Percentiles rank a stretch among this genome's conserved stretches.
phyloP scores from a whole-genome alignment of 2,329 filamentous ascomycete species.

The Ophiostoma australiae region DNA sequence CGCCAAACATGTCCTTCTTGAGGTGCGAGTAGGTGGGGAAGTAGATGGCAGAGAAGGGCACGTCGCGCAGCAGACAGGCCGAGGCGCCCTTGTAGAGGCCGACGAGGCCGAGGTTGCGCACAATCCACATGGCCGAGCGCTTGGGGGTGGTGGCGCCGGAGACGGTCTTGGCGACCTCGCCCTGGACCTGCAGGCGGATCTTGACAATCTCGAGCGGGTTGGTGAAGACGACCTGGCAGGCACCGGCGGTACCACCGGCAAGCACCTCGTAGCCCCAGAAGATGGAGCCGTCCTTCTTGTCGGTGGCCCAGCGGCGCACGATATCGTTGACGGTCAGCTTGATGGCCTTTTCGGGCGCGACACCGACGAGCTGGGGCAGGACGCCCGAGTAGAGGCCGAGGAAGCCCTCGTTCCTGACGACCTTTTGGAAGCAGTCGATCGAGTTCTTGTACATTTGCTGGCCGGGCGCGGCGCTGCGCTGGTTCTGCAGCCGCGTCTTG shows the following conservation, averaged over 20 bases:
- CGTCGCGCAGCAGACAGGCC: slow-evolving; percentile 89
- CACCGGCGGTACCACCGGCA: slow-evolving; percentile 84
- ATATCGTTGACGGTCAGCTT: slow-evolving; percentile 98
- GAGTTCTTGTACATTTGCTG: slow-evolving; percentile 96
- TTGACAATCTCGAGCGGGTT: slow-evolving; percentile 99
- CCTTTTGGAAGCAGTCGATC: slow-evolving; percentile 88
- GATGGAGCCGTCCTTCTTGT: slow-evolving; percentile 68
- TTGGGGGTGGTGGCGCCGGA: slow-evolving; percentile 74
- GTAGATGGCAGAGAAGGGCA: slow-evolving; percentile 98
- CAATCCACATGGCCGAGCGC: slow-evolving; percentile 96
- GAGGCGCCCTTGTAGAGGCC: slow-evolving; percentile 96
- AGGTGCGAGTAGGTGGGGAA: slow-evolving; percentile 95
- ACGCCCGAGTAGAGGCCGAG: slow-evolving; percentile 90
- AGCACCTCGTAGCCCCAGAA: slow-evolving; percentile 67
- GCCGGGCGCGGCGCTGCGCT: slow-evolving; percentile 75
- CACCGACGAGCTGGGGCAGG: slow-evolving; percentile 88
- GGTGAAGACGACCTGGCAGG: slow-evolving; percentile 96
- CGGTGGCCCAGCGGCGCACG: slow-evolving; percentile 67
- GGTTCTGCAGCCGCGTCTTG: slow-evolving; percentile 98
- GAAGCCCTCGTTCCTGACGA: slow-evolving; percentile 87
- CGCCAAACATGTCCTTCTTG: slow-evolving; percentile 91
- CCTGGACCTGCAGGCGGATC: slow-evolving; percentile 95
- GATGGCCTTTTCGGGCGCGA: slow-evolving; percentile 98
- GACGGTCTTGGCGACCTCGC: slow-evolving; percentile 83
- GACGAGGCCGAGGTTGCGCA: slow-evolving; percentile 86